A percentile compares a stretch with the other conserved stretches of the same genome.
phyloP scores from a whole-genome alignment of 129 eudicot genomes.

The Arctium minus region DNA sequence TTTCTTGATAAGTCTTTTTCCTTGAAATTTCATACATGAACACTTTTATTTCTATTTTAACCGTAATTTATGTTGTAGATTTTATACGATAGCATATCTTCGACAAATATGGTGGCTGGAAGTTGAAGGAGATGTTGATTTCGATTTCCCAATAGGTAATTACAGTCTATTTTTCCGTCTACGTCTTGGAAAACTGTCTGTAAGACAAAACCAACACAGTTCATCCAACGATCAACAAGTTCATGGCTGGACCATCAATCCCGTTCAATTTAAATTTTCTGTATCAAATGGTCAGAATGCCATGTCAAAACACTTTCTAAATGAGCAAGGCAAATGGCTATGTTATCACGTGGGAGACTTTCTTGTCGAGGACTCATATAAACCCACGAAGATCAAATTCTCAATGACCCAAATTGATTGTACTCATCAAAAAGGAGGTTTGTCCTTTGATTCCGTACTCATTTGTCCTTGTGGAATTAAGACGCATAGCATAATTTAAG shows the following conservation, averaged over 20 bases:
- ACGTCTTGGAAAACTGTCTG: constrained; percentile 34
- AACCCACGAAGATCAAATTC: constrained; percentile 31
- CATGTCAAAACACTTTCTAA: constrained; percentile 21
- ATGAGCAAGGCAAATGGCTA: constrained; percentile 36
- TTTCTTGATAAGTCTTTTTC: background rate
- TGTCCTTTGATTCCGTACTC: constrained; percentile 48
- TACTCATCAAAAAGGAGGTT: constrained; percentile 61
- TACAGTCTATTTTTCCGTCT: constrained; percentile 59
- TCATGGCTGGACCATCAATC: constrained; percentile 57
- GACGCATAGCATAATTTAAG: background rate
- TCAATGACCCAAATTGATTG: constrained; percentile 68
- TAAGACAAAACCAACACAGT: constrained; percentile 14
- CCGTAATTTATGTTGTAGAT: constrained; percentile 21
- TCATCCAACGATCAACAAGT: constrained; percentile 21
- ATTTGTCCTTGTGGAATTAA: constrained; percentile 26
- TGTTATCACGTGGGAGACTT: constrained; percentile 53
- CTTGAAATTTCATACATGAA: background rate
- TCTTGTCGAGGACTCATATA: constrained; percentile 26
- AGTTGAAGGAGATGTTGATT: constrained; percentile 51
- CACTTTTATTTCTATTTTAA: background rate
- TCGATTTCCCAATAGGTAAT: constrained; percentile 47
- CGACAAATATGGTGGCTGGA: constrained; percentile 77
- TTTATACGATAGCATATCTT: constrained; percentile 56
- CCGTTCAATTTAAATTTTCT: constrained; percentile 37
- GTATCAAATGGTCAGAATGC: constrained; percentile 31